phyloP scores from a whole-genome alignment of 139 green algal genomes.

The Auxenochlorella pyrenoidosa region DNA sequence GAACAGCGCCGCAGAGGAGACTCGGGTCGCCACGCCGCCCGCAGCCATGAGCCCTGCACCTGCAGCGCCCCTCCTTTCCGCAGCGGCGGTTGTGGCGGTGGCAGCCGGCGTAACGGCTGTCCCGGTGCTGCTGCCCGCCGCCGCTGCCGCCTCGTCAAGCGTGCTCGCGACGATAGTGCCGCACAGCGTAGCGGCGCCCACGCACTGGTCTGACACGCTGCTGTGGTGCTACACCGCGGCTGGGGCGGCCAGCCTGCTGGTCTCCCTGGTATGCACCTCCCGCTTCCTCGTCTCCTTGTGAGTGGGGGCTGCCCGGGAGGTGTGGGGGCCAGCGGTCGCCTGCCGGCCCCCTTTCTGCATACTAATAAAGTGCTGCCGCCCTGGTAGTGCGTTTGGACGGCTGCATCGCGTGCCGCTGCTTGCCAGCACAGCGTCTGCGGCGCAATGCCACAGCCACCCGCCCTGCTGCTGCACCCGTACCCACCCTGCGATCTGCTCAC shows the following conservation, averaged over 20 bases:
- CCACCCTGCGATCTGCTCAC: too few relatives aligned
- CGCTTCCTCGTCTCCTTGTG: slow-evolving; percentile 35
- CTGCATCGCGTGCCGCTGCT: too few relatives aligned
- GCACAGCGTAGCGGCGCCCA: background rate
- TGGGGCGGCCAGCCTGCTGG: background rate
- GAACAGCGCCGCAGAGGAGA: background rate
- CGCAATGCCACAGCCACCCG: too few relatives aligned
- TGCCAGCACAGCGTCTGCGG: too few relatives aligned
- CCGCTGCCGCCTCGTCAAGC: background rate
- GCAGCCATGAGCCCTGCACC: background rate
- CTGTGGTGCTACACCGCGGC: background rate
- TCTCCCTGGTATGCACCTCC: slow-evolving; percentile 6
- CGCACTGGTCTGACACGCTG: background rate
- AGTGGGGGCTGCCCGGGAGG: background rate
- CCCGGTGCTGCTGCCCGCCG: slow-evolving; percentile 4
- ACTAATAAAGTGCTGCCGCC: too few relatives aligned
- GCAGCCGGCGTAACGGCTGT: background rate
- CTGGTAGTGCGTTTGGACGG: too few relatives aligned
- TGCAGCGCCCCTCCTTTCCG: background rate
- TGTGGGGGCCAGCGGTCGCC: too few relatives aligned
- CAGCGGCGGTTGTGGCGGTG: background rate
- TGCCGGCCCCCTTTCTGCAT: too few relatives aligned
- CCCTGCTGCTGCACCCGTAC: too few relatives aligned
- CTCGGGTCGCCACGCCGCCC: too few relatives aligned
- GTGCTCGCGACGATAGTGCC: background rate